Conservation (phyloP, 1,139 yeast species). For the Blastobotrys niveus region DNA sequence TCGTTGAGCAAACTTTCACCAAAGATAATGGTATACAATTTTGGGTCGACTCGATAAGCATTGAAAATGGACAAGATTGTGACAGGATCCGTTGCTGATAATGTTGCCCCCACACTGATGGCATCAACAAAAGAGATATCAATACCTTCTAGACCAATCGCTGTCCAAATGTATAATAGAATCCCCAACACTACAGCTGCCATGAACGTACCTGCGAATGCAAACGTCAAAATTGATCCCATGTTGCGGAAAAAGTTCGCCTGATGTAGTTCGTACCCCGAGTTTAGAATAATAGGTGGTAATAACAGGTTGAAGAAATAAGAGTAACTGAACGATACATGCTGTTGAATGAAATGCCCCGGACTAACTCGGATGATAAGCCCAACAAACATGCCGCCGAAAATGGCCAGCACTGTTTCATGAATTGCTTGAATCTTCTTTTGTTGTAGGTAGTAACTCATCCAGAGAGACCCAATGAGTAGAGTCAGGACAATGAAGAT, state of each 20-base stretch:
- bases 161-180: conserved; percentile 82
- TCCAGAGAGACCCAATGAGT: conserved; percentile 86
- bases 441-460: conserved; percentile 88
- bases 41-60: conserved; percentile 96
- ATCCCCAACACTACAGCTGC: conserved; percentile 86
- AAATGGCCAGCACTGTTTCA: conserved; percentile 92
- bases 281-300: conserved; percentile 93
- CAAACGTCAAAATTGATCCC: conserved; percentile 87
- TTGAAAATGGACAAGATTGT: conserved; percentile 94
- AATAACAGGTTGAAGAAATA: conserved; percentile 89
- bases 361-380: conserved; percentile 82
- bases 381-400: conserved; percentile 96
- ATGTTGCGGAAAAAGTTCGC: conserved; percentile 90
- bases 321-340: conserved; percentile 89
- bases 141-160: conserved; percentile 83
- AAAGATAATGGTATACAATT: conserved; percentile 89
- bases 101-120: conserved; percentile 92
- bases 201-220: conserved; percentile 94
- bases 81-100: conserved; percentile 98
- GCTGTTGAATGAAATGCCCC: conserved; percentile 95
- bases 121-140: conserved; percentile 92
- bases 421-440: conserved; percentile 89
- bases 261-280: conserved; percentile 95
- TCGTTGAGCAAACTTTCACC: conserved; percentile 95
- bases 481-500: conserved; percentile 76